Conservation (phyloP, 2,329 filamentous ascomycete genomes). For the Orbilia blumenaviensis region DNA sequence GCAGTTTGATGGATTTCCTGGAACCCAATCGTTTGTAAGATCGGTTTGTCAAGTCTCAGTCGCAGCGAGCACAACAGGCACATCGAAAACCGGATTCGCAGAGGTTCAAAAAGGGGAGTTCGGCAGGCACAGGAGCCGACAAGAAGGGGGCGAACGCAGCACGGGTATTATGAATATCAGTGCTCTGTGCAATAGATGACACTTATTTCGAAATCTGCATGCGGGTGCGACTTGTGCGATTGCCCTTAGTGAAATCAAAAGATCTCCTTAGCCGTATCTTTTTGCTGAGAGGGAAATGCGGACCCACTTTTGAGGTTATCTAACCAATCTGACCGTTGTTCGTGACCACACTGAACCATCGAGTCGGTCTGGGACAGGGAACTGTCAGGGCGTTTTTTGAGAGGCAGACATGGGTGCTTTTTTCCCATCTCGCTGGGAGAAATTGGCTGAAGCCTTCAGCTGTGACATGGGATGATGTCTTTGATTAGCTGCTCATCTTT, state of each 20-base stretch:
- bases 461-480: conserved; percentile 31
- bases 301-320: conserved; percentile 3
- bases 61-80: conserved; percentile 7
- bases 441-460: conserved; percentile 34
- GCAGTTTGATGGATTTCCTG: conserved; percentile 38
- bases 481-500: conserved; percentile 46
- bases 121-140: conserved; percentile 4
- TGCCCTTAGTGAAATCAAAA: conserved; percentile 28
- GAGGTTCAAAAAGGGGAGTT: background rate
- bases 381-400: conserved; percentile 24
- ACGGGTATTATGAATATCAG: conserved; percentile 18
- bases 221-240: conserved; percentile 33
- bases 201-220: conserved; percentile 16
- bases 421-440: conserved; percentile 40
- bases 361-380: conserved; percentile 27
- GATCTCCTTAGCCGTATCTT: conserved; percentile 14
- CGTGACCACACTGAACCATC: conserved; percentile 35
- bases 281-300: background rate
- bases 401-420: conserved; percentile 31
- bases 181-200: background rate
- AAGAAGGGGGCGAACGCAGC: conserved; percentile 6
- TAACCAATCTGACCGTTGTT: conserved; percentile 19
- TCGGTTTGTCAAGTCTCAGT: conserved; percentile 35
- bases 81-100: conserved; percentile 23
- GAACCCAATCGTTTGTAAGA: conserved; percentile 33